A percentile compares a stretch with the other conserved stretches of the same genome.
Conservation (phyloP, 2,329 filamentous ascomycete species). For the Parascedosporium putredinis region DNA sequence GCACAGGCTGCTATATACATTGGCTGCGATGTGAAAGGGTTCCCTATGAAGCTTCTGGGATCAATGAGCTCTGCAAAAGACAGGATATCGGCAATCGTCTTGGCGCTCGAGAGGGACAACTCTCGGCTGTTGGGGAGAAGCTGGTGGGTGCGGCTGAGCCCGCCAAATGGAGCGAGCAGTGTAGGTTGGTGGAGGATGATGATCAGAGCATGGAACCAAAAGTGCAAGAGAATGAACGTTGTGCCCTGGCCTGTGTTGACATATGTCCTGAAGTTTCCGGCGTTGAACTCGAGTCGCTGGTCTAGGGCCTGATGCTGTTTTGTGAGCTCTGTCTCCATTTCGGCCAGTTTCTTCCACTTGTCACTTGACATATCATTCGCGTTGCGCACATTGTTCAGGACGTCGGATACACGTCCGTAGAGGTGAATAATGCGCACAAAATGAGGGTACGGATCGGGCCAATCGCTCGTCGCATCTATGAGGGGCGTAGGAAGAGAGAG, state of each 20-base stretch:
- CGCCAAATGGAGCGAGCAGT: conserved; percentile 64
- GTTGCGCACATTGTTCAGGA: conserved; percentile 71
- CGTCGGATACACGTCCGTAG: conserved; percentile 73
- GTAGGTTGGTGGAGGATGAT: conserved; percentile 79
- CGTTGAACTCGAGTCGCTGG: conserved; percentile 68
- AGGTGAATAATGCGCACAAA: conserved; percentile 77
- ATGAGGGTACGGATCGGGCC: conserved; percentile 69
- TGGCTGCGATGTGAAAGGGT: conserved; percentile 81
- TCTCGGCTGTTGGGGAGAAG: conserved; percentile 73
- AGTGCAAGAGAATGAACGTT: conserved; percentile 76
- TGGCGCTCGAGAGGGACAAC: conserved; percentile 76
- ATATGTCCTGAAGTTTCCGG: conserved; percentile 76
- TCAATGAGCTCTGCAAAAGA: conserved; percentile 80
- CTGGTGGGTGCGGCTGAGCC: conserved; percentile 49
- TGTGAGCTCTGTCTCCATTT: conserved; percentile 75
- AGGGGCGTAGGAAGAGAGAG: conserved; percentile 52
- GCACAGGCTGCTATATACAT: conserved; percentile 88
- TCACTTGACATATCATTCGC: conserved; percentile 65
- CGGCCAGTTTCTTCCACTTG: conserved; percentile 58
- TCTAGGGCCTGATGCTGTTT: conserved; percentile 63
- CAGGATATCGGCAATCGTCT: conserved; percentile 82
- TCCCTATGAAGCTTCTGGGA: conserved; percentile 75
- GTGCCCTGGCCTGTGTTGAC: conserved; percentile 72
- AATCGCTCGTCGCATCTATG: conserved; percentile 47
- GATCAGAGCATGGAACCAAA: conserved; percentile 82